A percentile compares a stretch with the other conserved stretches of the same genome.
phyloP scores from a whole-genome alignment of 2,329 filamentous ascomycete species.

The Colletotrichum incanum region DNA sequence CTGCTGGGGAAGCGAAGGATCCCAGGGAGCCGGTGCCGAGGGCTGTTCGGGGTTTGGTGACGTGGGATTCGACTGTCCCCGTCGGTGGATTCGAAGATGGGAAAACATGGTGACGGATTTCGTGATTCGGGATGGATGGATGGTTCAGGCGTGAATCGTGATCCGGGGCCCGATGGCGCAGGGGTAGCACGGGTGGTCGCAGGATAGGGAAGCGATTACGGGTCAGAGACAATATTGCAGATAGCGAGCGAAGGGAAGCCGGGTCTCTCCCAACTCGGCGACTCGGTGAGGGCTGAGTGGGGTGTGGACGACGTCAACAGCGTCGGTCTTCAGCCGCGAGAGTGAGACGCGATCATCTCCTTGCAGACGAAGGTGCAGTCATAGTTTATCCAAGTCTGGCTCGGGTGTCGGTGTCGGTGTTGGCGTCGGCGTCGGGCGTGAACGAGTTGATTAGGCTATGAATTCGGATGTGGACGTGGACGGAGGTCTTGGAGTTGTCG shows the following conservation, averaged over 20 bases:
- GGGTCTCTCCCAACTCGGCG: background rate
- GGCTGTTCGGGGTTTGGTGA: constrained; percentile 67
- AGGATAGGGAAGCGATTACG: constrained; percentile 31
- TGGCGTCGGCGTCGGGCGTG: background rate
- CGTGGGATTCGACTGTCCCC: constrained; percentile 69
- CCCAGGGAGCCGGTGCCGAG: constrained; percentile 54
- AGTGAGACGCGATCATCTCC: constrained; percentile 42
- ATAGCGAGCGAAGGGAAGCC: constrained; percentile 34
- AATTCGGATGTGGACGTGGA: background rate
- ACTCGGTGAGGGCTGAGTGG: background rate
- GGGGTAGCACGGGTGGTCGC: constrained; percentile 35
- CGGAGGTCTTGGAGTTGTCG: constrained; percentile 8
- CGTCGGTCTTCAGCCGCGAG: constrained; percentile 33
- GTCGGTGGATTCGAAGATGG: constrained; percentile 72
- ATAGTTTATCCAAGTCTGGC: constrained; percentile 25
- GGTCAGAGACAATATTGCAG: constrained; percentile 3
- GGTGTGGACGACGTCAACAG: constrained; percentile 25
- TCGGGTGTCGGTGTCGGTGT: constrained; percentile 11
- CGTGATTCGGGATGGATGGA: constrained; percentile 13
- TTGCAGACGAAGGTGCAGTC: constrained; percentile 37
- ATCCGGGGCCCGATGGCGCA: constrained; percentile 27
- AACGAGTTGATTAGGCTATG: background rate
- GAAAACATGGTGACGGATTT: constrained; percentile 60
- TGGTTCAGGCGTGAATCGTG: constrained; percentile 20
- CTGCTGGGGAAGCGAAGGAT: constrained; percentile 55